Evolutionary conservation across 2,329 filamentous ascomycete genomes (phyloP), one percentile per base, ranked within the genome.

Genomic region (Meredithiella fracta): DNA sequence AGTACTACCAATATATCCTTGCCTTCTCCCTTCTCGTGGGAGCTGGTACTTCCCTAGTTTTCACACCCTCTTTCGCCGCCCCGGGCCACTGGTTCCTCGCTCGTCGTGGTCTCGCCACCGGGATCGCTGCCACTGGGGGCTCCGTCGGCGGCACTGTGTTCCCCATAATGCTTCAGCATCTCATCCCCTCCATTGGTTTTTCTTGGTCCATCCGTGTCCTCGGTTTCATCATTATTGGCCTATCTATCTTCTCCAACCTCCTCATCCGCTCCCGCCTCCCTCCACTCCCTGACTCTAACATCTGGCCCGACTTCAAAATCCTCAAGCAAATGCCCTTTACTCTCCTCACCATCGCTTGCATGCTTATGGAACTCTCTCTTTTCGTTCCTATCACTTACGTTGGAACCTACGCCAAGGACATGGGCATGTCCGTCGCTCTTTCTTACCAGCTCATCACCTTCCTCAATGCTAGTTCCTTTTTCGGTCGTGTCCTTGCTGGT

Each of bases 1-100:
- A 77, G 62, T 90, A 86, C 66, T 91, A 84, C 73, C 85, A 94
- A 53, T 91, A 92, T 64, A 77, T 92, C 65, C 70, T 94, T 20
- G 77, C 80, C 14, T 87, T 90, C 64, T 85, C 85, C 0, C 70
- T 92, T 1, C 66, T 91, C 1, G 81, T 80, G 22, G 87, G 87
- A 2, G 62, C 85, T 0, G 85, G 85, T 11, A 83, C 83, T 1
- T 85, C 83, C 0, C 72, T 91, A 47, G 78, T 92, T 59, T 89
- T 89, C 66, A 88, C 85, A 0, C 86, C 87, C 0, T 79, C 85
- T 0, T 77, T 92, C 60, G 80, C 82, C 11, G 78, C 82, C 22
- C 79, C 91, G 40, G 83, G 83, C 0, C 87, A 94, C 65, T 94
- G 80, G 70, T 94, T 94, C 70, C 74, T 82, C 26, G 67, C 66